These are phyloP conservation scores for Phragmites australis DNA, from an alignment of 176 grass and related monocot species.

Conservation along the genomic window DNA sequence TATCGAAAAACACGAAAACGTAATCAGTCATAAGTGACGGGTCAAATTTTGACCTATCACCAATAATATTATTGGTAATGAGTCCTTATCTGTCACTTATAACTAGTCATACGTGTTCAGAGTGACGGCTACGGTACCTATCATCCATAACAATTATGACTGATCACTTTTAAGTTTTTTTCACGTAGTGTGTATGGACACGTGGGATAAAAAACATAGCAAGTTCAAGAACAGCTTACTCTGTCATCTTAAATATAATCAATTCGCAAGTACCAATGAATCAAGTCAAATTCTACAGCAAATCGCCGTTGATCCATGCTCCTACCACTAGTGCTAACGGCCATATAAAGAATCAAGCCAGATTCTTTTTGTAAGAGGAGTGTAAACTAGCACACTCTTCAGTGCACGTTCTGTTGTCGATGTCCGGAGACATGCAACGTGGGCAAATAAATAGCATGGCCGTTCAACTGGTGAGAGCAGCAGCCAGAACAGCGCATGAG, in stretches of 20 bases:
- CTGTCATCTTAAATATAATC: neutral
- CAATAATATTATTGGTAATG: too few relatives aligned
- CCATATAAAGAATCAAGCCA: neutral
- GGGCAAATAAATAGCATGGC: conserved; percentile 43
- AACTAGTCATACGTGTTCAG: too few relatives aligned
- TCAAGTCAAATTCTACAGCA: neutral
- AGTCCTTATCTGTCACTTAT: too few relatives aligned
- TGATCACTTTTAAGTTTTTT: too few relatives aligned
- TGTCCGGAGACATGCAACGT: conserved; percentile 26
- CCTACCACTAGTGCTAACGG: neutral
- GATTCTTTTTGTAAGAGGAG: neutral
- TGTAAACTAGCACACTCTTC: neutral
- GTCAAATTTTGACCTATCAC: too few relatives aligned
- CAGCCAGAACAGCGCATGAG: conserved; percentile 1
- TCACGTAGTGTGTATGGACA: too few relatives aligned
- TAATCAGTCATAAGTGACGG: too few relatives aligned
- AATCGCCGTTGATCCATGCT: neutral
- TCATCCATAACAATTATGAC: too few relatives aligned
- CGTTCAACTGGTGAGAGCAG: conserved; percentile 9
- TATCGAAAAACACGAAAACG: too few relatives aligned
- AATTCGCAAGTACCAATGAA: too few relatives aligned
- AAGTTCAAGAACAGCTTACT: neutral
- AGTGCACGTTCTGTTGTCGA: neutral
- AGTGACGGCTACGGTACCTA: too few relatives aligned
- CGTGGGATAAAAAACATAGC: neutral